Base-by-base conservation (phyloP, 768 basidiomycete species). In the Ramaria rubella region DNA sequence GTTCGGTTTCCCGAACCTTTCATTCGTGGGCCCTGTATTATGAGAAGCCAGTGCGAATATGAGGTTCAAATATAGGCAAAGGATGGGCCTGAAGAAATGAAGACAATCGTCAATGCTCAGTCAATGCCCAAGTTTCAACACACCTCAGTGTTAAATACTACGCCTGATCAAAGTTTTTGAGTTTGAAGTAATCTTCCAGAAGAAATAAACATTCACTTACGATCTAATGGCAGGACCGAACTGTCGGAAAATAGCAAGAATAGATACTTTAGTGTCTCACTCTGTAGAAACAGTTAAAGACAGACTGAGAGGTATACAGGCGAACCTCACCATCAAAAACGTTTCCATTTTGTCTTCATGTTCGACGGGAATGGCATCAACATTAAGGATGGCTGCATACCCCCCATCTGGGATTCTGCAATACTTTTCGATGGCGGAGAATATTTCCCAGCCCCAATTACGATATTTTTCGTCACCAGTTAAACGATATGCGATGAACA, bases 331-430 rank as follows among this genome's bases (percentile, higher is more conserved):
- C 77, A 96, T 76, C 70, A 94, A 81, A 73, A 94, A 96, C 12
- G 94, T 94, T 72, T 97, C 94, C 94, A 96, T 95, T 68, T 87
- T 86, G 70, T 97, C 92, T 60, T 91, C 86, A 57, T 80, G 74
- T 64, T 74, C 72, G 1, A 75, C 81, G 0, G 86, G 85, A 9
- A 85, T 73, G 59, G 81, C 77, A 68, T 95, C 90, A 9, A 97
- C 94, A 65, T 96, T 90, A 57, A 85, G 69, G 45, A 97, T 77
- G 33, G 82, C 82, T 17, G 89, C 87, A 64, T 88, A 97, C 8
- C 94, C 94, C 19, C 94, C 94, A 0, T 75, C 77, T n/a, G 77
- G 72, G 21, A 93, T 73, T 48, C 78, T 76, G 64, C 90, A 94
- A 66, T 95, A 83, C 66, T 81, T 80, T 63, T 94, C 82, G 56